phyloP scores from a whole-genome alignment of 345 rosid species.

The Carallia brachiata region DNA sequence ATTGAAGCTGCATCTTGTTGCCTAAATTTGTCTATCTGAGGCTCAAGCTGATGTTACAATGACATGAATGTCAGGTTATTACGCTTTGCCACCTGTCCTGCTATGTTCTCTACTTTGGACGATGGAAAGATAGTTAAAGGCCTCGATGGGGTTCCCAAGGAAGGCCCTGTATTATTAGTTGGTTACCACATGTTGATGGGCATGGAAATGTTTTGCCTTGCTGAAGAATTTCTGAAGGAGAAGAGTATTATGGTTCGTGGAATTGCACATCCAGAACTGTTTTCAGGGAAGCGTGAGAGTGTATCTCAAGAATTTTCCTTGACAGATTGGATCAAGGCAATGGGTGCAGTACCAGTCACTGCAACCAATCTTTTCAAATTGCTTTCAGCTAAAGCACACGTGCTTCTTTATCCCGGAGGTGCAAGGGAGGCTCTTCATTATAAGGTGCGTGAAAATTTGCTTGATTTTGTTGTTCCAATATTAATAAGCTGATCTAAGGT shows the following conservation, averaged over 20 bases:
- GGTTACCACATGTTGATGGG: constrained; percentile 89
- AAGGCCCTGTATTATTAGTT: constrained; percentile 76
- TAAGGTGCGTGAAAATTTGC: constrained; percentile 43
- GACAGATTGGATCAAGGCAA: constrained; percentile 55
- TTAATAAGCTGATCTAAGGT: no score
- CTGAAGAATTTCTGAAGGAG: constrained; percentile 55
- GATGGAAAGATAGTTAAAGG: constrained; percentile 71
- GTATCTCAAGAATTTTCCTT: constrained; percentile 26
- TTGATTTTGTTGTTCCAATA: neutral
- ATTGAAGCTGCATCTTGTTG: constrained; percentile 12
- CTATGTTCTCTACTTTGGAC: constrained; percentile 66
- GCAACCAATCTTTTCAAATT: constrained; percentile 65
- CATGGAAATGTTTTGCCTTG: constrained; percentile 50
- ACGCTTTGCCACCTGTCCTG: constrained; percentile 41
- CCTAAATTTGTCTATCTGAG: neutral
- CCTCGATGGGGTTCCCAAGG: constrained; percentile 69
- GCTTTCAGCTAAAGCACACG: constrained; percentile 53
- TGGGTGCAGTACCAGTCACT: constrained; percentile 71
- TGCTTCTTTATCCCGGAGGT: constrained; percentile 87
- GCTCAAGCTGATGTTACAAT: constrained; percentile 11
- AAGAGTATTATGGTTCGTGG: constrained; percentile 63
- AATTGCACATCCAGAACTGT: constrained; percentile 62
- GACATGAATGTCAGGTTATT: constrained; percentile 39
- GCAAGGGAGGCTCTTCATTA: constrained; percentile 78
- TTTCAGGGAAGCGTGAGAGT: constrained; percentile 17